Base-by-base conservation (phyloP, 108 stramenopile genomes). In the Cyclotella distinguenda region DNA sequence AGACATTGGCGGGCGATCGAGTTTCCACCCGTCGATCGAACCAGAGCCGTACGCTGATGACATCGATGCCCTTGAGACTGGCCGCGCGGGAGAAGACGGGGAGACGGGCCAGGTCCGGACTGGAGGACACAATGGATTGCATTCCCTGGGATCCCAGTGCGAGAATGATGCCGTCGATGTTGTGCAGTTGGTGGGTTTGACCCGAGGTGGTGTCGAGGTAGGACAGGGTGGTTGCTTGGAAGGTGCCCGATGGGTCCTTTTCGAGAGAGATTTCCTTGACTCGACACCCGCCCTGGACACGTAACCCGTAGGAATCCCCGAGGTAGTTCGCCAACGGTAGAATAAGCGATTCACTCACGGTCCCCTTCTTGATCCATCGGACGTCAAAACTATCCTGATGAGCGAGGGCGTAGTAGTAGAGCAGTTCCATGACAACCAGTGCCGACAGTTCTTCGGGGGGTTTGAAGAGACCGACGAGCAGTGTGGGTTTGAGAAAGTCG, bases 401-500 rank as follows among this genome's bases (percentile, higher is more conserved):
- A n/a, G 94, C 96, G 44, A 97, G 66, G 2, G 94, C 96, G 72
- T 97, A 97, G 72, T 90, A 97, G 74, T 97, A 97, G 43, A 97
- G 47, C 36, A 97, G 66, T 67, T 95, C 96, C 91, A 97, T 93
- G 0, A 93, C 91, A 10, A 97, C 96, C 25, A 93, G 68, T 0
- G 96, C 96, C 53, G 83, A 85, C 1, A 97, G 74, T 59, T 97
- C 94, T 66, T 95, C 96, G 11, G 96, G 96, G 13, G 96, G 93
- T 58, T 66, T 64, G 64, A 71, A 74, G 18, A 70, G 36, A 11
- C 76, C 76, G 1, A 83, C 85, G 16, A 78, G 50, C 19, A 95
- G 38, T 2, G 94, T 95, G 0, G 94, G 94, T 36, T 84, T 86
- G 61, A 95, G 75, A 68, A 95, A 92, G 53, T 95, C 94, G 32